Conservation (phyloP, 1,139 yeast species). For the Hanseniaspora sp. region DNA sequence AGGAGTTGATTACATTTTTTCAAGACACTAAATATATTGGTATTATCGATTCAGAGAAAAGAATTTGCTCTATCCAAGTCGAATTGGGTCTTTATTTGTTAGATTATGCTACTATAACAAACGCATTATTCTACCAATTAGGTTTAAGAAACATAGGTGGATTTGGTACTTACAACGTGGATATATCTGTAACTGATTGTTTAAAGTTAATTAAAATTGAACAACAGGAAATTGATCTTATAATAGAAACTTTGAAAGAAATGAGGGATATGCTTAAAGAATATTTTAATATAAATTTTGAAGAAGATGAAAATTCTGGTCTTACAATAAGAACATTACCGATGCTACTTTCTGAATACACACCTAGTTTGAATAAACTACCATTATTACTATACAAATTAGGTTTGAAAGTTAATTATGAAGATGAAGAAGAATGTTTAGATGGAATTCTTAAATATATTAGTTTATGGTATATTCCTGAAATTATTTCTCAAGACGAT, state of each 20-base stretch:
- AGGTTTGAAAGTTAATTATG: slow-evolving; percentile 50
- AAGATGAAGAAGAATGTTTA: slow-evolving; percentile 56
- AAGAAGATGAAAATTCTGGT: slow-evolving; percentile 23
- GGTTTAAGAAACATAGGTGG: slow-evolving; percentile 71
- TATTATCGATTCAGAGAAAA: slow-evolving; percentile 55
- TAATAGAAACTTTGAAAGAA: slow-evolving; percentile 29
- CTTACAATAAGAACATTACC: slow-evolving; percentile 48
- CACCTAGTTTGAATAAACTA: slow-evolving; percentile 53
- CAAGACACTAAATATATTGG: slow-evolving; percentile 71
- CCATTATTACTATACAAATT: slow-evolving; percentile 57
- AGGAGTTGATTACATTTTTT: slow-evolving; percentile 53
- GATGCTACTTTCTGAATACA: slow-evolving; percentile 49
- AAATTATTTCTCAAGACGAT: slow-evolving; percentile 31
- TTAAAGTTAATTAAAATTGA: slow-evolving; percentile 22
- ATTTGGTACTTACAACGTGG: slow-evolving; percentile 49
- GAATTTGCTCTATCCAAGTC: slow-evolving; percentile 73
- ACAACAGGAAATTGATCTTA: slow-evolving; percentile 22
- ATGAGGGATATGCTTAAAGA: slow-evolving; percentile 73
- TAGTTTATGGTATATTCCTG: slow-evolving; percentile 68
- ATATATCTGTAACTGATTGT: slow-evolving; percentile 19
- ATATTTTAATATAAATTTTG: slow-evolving; percentile 52
- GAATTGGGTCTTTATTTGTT: slow-evolving; percentile 67
- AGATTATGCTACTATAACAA: slow-evolving; percentile 63
- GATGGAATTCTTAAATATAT: slow-evolving; percentile 54
- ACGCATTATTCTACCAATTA: slow-evolving; percentile 69